Conservation (phyloP, 352 stramenopile genomes). For the Pythium scleroteichum region DNA sequence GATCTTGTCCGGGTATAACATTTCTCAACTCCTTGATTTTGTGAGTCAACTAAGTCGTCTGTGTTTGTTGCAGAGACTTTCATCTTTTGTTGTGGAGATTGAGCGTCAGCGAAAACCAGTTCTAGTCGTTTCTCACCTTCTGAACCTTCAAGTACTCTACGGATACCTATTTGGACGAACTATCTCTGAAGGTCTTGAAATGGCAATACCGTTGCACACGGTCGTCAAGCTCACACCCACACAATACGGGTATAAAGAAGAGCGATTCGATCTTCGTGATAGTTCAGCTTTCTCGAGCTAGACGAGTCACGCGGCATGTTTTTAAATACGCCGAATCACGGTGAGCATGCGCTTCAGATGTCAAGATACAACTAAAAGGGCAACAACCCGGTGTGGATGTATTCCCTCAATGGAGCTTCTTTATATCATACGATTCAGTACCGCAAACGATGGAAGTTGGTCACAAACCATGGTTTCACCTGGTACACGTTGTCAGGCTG, state of each 20-base stretch:
- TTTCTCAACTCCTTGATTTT: neutral
- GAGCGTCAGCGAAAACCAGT: constrained; percentile 45
- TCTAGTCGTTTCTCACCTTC: constrained; percentile 41
- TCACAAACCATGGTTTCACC: constrained; percentile 63
- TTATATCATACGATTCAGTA: constrained; percentile 23
- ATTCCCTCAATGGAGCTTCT: too few relatives aligned
- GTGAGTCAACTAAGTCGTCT: neutral
- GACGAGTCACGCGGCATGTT: neutral
- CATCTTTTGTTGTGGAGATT: constrained; percentile 50
- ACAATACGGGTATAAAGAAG: constrained; percentile 49
- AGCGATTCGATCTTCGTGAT: constrained; percentile 40
- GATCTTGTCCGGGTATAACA: constrained; percentile 44
- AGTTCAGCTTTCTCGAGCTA: neutral
- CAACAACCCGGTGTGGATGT: too few relatives aligned
- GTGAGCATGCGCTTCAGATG: too few relatives aligned
- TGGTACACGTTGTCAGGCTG: constrained; percentile 15
- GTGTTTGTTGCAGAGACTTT: constrained; percentile 31
- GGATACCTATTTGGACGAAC: constrained; percentile 40
- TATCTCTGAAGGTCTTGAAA: constrained; percentile 34
- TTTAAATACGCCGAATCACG: too few relatives aligned
- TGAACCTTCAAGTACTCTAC: constrained; percentile 51
- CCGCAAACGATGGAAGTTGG: constrained; percentile 60
- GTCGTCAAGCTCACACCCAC: constrained; percentile 51
- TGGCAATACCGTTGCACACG: constrained; percentile 42
- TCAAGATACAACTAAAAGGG: too few relatives aligned